A percentile compares a stretch with the other conserved stretches of the same genome.
Conservation (phyloP, 1,139 yeast species). For the Yamadazyma songkhlaensis region DNA sequence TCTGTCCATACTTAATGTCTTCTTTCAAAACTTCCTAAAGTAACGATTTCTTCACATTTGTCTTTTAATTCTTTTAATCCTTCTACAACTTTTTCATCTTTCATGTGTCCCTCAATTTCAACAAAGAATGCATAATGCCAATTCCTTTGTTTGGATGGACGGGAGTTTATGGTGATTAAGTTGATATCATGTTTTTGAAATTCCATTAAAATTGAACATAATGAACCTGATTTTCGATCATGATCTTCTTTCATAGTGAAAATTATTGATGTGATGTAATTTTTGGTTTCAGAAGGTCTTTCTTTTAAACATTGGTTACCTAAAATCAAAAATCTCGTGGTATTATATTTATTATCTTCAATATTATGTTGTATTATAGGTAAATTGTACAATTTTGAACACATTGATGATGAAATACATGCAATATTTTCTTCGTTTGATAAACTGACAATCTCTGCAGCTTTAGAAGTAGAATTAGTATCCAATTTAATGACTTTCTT, state of each 20-base stretch:
- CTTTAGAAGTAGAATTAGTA: slow-evolving; percentile 76
- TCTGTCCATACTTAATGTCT: background rate
- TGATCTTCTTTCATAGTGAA: slow-evolving; percentile 62
- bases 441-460: slow-evolving; percentile 62
- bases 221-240: slow-evolving; percentile 60
- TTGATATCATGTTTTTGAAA: slow-evolving; percentile 61
- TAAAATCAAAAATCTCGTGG: slow-evolving; percentile 79
- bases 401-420: slow-evolving; percentile 52
- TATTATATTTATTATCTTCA: slow-evolving; percentile 71
- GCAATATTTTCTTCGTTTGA: slow-evolving; percentile 38
- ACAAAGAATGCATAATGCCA: slow-evolving; percentile 88
- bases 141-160: slow-evolving; percentile 61
- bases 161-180: slow-evolving; percentile 67
- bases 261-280: slow-evolving; percentile 51
- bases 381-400: slow-evolving; percentile 61
- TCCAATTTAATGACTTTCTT: slow-evolving; percentile 54
- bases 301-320: slow-evolving; percentile 26
- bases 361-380: slow-evolving; percentile 56
- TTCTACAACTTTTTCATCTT: slow-evolving; percentile 17
- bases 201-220: slow-evolving; percentile 62
- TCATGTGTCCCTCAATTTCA: slow-evolving; percentile 47
- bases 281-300: slow-evolving; percentile 5
- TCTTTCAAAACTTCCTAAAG: slow-evolving; percentile 36
- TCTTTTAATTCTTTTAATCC: slow-evolving; percentile 19
- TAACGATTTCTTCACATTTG: slow-evolving; percentile 31